Base-by-base conservation (phyloP, 2,329 filamentous ascomycete genomes). In the Penicillium sp. region DNA sequence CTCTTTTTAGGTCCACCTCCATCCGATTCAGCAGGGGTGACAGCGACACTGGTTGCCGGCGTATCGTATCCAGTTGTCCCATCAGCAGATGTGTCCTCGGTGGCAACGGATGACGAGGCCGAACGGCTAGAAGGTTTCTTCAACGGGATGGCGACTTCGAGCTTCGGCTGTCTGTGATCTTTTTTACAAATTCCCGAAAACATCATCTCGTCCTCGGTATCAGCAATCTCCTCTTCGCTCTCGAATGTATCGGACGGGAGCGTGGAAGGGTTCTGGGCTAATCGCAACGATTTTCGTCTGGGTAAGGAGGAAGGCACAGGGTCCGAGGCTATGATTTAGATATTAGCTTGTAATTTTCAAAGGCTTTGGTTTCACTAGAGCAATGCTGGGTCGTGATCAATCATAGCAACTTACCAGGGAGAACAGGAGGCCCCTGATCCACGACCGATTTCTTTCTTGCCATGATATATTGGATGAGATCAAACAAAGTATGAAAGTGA, bases 41-140 rank as follows among this genome's bases (percentile, higher is more conserved):
- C 80, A 51, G 81, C 78, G 58, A 83, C 80, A 73, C 86, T 89
- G 21, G 88, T 90, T 44, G 81, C 84, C 5, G 88, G 87, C 3
- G 88, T 90, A 62, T 86, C 87, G 68, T 84, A 85, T 19, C 82
- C 84, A 44, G 80, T 79, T 11, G 79, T 83, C 6, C 79, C 78
- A 58, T 80, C 80, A 57, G 79, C 72, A 31, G 75, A 74, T 9
- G 73, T 73, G 38, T 76, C 75, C 6, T 76, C 75, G 31, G 73
- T 66, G 3, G 80, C 81, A 23, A 78, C 79, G 5, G 78, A 69
- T 29, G 81, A 77, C 44, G 74, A 74, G 1, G 76, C 69, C 7
- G 70, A 69, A 46, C 67, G 61, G 7, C 60, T 67, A 2, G 67
- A 48, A 15, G 64, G 58, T 57, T 72, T 73, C 55, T 68, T 71